Evolutionary conservation across 352 stramenopile genomes (phyloP).

Genomic region (Blastocystis sp.): DNA sequence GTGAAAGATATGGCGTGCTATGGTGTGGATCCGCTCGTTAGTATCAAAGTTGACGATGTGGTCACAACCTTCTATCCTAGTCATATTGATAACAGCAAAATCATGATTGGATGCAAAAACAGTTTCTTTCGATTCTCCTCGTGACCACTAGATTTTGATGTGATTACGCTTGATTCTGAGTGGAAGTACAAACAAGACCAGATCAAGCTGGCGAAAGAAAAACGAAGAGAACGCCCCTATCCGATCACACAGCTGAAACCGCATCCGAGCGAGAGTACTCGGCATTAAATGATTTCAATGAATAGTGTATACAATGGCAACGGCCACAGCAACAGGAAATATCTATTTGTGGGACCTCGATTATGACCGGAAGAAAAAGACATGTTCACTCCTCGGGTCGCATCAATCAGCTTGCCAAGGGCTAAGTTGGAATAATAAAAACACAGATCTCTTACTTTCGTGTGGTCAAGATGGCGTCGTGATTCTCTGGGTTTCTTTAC

Average conservation of each 20-base stretch:
- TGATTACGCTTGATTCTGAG: background rate
- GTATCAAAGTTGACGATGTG: background rate
- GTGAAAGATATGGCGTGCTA: conserved; percentile 5
- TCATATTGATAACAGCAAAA: conserved; percentile 47
- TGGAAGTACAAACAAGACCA: conserved; percentile 25
- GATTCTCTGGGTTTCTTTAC: background rate
- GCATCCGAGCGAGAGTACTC: conserved; percentile 20
- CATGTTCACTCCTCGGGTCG: background rate
- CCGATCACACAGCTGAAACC: conserved; percentile 5
- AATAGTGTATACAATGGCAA: conserved; percentile 43
- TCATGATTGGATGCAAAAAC: conserved; percentile 42
- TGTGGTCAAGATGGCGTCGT: conserved; percentile 30
- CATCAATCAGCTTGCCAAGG: conserved; percentile 25
- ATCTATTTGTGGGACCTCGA: conserved; percentile 32
- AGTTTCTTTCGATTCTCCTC: background rate
- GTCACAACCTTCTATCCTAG: conserved; percentile 25
- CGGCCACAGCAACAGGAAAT: background rate
- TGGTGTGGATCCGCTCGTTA: conserved; percentile 17
- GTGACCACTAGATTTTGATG: background rate
- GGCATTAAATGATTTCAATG: background rate
- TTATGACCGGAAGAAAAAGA: conserved; percentile 13
- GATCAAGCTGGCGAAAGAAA: background rate
- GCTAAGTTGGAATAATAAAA: conserved; percentile 12
- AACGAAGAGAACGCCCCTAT: conserved; percentile 9
- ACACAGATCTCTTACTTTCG: conserved; percentile 12